A percentile compares a stretch with the other conserved stretches of the same genome.
Conservation (phyloP, 2,329 filamentous ascomycete genomes). For the Tolypocladium endophyticum region DNA sequence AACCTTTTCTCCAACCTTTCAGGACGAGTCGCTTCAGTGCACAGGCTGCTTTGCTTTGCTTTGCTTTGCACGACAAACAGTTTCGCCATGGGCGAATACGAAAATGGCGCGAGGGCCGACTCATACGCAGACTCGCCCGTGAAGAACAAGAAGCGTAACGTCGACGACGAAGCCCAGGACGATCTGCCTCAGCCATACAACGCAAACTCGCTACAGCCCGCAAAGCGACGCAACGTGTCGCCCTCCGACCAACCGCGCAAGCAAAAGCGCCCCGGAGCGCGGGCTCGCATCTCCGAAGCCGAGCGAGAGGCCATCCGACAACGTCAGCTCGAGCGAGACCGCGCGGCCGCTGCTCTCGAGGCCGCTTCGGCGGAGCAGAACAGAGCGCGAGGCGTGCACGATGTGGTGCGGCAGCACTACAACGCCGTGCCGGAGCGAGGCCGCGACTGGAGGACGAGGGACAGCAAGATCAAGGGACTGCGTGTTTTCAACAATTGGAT, state of each 20-base stretch:
- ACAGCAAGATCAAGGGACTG: conserved; percentile 89
- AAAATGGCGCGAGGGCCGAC: not conserved
- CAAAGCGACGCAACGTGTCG: conserved; percentile 47
- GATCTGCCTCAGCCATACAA: conserved; percentile 50
- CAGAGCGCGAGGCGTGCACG: conserved; percentile 50
- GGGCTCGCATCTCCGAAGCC: conserved; percentile 54
- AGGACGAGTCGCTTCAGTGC: not conserved
- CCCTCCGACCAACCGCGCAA: conserved; percentile 49
- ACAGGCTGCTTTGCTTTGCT: not conserved
- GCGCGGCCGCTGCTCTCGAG: conserved; percentile 25
- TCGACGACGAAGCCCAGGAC: conserved; percentile 24
- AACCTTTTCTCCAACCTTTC: not conserved
- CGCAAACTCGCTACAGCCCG: conserved; percentile 45
- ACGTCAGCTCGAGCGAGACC: conserved; percentile 47
- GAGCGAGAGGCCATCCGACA: conserved; percentile 59
- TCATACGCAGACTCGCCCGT: not conserved
- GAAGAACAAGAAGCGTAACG: conserved; percentile 17
- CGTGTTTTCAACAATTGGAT: conserved; percentile 98
- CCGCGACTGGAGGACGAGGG: conserved; percentile 86
- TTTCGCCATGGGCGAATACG: not conserved
- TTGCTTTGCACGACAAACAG: not conserved
- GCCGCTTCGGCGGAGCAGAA: conserved; percentile 26
- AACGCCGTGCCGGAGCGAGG: conserved; percentile 91
- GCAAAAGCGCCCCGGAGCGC: conserved; percentile 57
- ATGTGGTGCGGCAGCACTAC: conserved; percentile 89